A percentile compares a stretch with the other conserved stretches of the same genome.
Evolutionary conservation across 2,329 filamentous ascomycete species (phyloP).

Genomic region (Elsinoe necatrix): DNA sequence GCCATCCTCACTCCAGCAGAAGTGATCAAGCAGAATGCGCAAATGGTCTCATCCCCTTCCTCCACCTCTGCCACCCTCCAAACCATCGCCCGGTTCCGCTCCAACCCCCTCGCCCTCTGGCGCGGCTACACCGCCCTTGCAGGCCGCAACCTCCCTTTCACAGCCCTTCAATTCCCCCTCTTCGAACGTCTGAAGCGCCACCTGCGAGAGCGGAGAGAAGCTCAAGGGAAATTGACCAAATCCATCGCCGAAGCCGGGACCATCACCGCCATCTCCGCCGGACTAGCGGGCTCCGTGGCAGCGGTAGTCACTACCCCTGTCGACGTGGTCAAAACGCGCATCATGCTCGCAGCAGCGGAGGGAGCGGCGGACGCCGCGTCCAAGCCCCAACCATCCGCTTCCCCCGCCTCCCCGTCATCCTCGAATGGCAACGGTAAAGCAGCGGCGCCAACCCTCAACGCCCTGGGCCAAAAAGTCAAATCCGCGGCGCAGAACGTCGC

Average conservation of each 20-base stretch:
- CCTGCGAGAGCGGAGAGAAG: slow-evolving; percentile 42
- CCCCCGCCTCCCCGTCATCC: not conserved
- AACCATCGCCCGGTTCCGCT: slow-evolving; percentile 49
- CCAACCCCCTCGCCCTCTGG: slow-evolving; percentile 49
- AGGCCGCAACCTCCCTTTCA: slow-evolving; percentile 77
- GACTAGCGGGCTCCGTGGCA: slow-evolving; percentile 62
- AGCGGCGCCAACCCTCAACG: slow-evolving; percentile 27
- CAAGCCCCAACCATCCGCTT: slow-evolving; percentile 22
- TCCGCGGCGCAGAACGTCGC: slow-evolving; percentile 29
- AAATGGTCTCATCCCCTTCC: slow-evolving; percentile 54
- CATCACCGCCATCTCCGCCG: slow-evolving; percentile 67
- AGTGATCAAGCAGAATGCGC: slow-evolving; percentile 88
- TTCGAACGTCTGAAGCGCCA: slow-evolving; percentile 62
- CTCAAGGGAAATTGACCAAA: slow-evolving; percentile 30
- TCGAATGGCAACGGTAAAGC: not conserved
- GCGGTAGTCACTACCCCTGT: slow-evolving; percentile 79
- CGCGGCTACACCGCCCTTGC: slow-evolving; percentile 73
- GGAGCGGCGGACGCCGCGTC: slow-evolving; percentile 21
- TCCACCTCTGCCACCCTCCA: slow-evolving; percentile 45
- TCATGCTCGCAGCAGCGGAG: slow-evolving; percentile 63
- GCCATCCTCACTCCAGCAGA: slow-evolving; percentile 81
- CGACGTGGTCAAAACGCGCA: slow-evolving; percentile 81
- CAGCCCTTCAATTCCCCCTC: slow-evolving; percentile 78
- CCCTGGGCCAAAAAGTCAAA: slow-evolving; percentile 33
- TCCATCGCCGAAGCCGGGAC: slow-evolving; percentile 56